Evolutionary conservation across 768 basidiomycete genomes (phyloP).

Genomic region (Hydnum rufescens): DNA sequence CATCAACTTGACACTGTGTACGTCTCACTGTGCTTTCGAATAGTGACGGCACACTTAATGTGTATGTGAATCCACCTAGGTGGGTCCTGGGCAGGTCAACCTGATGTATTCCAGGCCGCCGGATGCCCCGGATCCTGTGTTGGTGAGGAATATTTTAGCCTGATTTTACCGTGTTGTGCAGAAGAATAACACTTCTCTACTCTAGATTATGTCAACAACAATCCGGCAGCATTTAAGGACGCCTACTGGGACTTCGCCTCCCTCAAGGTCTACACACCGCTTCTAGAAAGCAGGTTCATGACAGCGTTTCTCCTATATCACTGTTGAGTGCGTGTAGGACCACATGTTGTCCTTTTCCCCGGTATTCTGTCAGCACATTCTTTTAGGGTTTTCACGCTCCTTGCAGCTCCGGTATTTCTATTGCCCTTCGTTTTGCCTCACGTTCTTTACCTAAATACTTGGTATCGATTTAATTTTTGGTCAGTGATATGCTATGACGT

Average conservation of each 20-base stretch:
- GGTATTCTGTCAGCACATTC: too few relatives aligned
- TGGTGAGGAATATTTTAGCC: neutral
- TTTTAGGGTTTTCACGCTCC: too few relatives aligned
- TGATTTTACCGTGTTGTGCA: neutral
- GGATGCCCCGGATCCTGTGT: constrained; percentile 10
- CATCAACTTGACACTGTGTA: constrained; percentile 13
- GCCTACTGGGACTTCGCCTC: constrained; percentile 55
- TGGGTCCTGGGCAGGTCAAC: constrained; percentile 8
- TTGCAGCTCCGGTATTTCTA: too few relatives aligned
- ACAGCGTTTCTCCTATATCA: too few relatives aligned
- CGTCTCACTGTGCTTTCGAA: neutral
- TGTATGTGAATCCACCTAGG: constrained; percentile 13
- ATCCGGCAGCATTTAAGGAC: constrained; percentile 35
- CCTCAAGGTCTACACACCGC: constrained; percentile 29
- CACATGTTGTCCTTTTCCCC: too few relatives aligned
- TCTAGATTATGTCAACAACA: constrained; percentile 29
- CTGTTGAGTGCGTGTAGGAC: too few relatives aligned
- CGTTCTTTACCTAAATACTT: too few relatives aligned
- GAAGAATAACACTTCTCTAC: constrained; percentile 3
- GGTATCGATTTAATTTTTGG: too few relatives aligned
- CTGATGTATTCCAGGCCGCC: constrained; percentile 5
- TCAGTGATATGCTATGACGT: too few relatives aligned
- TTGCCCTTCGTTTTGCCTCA: too few relatives aligned
- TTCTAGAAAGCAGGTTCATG: constrained; percentile 9
- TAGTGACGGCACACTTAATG: constrained; percentile 8